phyloP scores from a whole-genome alignment of 1,284 basidiomycete species.

The Rhodotorula glutinis region DNA sequence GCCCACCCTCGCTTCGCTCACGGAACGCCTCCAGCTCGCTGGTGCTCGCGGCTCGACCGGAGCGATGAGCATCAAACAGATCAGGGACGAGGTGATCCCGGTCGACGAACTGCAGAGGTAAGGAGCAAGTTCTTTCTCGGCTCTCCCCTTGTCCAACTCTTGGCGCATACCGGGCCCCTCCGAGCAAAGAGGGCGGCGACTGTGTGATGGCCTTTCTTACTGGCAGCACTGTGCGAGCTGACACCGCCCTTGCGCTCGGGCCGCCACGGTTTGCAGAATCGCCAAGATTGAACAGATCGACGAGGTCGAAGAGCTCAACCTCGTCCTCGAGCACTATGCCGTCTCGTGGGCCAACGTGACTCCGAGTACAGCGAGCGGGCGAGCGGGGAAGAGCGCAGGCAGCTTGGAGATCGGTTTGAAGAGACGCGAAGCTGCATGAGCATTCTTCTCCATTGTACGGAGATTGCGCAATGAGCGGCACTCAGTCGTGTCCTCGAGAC shows the following conservation, averaged over 20 bases:
- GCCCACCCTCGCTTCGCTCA: slow-evolving; percentile 59
- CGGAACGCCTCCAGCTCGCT: slow-evolving; percentile 60
- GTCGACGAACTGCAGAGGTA: slow-evolving; percentile 64
- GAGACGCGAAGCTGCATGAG: neutral
- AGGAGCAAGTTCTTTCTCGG: slow-evolving; percentile 22
- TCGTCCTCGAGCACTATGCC: slow-evolving; percentile 81
- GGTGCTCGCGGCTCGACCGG: slow-evolving; percentile 57
- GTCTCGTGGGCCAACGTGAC: slow-evolving; percentile 49
- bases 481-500: too few species aligned
- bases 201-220: neutral
- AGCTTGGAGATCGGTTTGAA: neutral
- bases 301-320: slow-evolving; percentile 84
- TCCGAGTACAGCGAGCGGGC: too few species aligned
- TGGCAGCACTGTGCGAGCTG: too few species aligned
- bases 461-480: too few species aligned
- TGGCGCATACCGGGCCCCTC: neutral
- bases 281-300: slow-evolving; percentile 76
- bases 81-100: slow-evolving; percentile 60
- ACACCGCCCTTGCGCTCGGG: too few species aligned
- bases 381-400: neutral
- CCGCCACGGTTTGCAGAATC: slow-evolving; percentile 55
- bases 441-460: too few species aligned
- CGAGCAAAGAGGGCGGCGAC: neutral
- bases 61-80: slow-evolving; percentile 65
- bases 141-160: neutral